Percentiles rank a stretch among this genome's conserved stretches.
These are phyloP conservation scores for Brettanomyces anomalus DNA, from an alignment of 805 yeast species.

Conservation along the genomic window DNA sequence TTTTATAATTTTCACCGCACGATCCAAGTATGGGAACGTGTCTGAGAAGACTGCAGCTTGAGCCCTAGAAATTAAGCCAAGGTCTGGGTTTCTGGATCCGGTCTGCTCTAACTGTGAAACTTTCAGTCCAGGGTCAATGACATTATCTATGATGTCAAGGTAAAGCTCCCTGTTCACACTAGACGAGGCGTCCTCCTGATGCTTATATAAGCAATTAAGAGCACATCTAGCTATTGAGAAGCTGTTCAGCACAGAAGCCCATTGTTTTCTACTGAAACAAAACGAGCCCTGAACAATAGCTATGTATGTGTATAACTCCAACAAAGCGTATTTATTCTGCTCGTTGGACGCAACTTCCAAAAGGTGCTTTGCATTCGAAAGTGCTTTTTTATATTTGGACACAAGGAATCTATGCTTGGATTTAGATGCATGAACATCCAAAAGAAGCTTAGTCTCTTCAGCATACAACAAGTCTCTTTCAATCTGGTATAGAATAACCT, in stretches of 20 bases:
- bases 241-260: slow-evolving; percentile 42
- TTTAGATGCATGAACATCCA: slow-evolving; percentile 44
- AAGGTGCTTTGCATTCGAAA: slow-evolving; percentile 34
- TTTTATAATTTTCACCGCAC: slow-evolving; percentile 29
- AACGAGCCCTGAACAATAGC: slow-evolving; percentile 29
- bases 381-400: slow-evolving; percentile 62
- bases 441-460: slow-evolving; percentile 46
- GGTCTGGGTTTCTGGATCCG: slow-evolving; percentile 21
- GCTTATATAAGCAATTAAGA: slow-evolving; percentile 41
- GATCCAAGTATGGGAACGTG: slow-evolving; percentile 24
- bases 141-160: slow-evolving; percentile 45
- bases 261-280: slow-evolving; percentile 43
- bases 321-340: slow-evolving; percentile 19
- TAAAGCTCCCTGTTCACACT: slow-evolving; percentile 30
- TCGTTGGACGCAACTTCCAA: slow-evolving; percentile 33
- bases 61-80: slow-evolving; percentile 39
- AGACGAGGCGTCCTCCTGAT: slow-evolving; percentile 13
- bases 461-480: slow-evolving; percentile 74
- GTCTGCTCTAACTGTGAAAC: slow-evolving; percentile 24
- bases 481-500: slow-evolving; percentile 52
- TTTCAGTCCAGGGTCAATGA: slow-evolving; percentile 58
- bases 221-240: slow-evolving; percentile 55
- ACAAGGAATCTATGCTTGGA: slow-evolving; percentile 42
- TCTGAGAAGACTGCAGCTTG: slow-evolving; percentile 26
- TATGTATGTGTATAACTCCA: slow-evolving; percentile 30